Conservation (phyloP, 2,329 filamentous ascomycete species). For the Botrytis elliptica region DNA sequence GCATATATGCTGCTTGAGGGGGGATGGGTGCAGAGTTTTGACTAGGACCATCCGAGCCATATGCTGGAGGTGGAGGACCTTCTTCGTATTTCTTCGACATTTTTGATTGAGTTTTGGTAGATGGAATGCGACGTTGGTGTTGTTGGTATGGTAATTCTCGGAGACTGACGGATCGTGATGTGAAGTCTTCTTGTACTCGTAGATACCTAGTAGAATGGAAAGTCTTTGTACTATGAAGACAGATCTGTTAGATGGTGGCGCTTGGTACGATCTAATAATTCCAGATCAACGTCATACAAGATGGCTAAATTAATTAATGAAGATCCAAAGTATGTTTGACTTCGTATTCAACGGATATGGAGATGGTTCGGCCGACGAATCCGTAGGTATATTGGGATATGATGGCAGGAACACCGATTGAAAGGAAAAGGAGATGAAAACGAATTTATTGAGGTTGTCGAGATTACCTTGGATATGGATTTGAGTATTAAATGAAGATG, state of each 20-base stretch:
- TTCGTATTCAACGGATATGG: background rate
- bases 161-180: background rate
- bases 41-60: constrained; percentile 24
- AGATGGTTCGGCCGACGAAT: background rate
- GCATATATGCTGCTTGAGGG: constrained; percentile 29
- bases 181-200: background rate
- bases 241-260: background rate
- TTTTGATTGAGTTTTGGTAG: constrained; percentile 11
- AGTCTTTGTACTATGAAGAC: background rate
- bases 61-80: constrained; percentile 32
- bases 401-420: background rate
- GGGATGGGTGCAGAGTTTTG: constrained; percentile 17
- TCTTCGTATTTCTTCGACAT: constrained; percentile 30
- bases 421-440: background rate
- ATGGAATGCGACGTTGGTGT: background rate
- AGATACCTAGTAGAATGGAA: background rate
- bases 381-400: background rate
- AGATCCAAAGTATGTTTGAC: background rate
- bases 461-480: background rate
- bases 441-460: background rate
- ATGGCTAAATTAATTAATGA: background rate
- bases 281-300: constrained; percentile 6
- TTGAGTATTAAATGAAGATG: background rate
- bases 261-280: constrained; percentile 1
- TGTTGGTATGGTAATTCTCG: background rate